phyloP scores from a whole-genome alignment of 1,284 basidiomycete species.

The Ceratobasidium sp. region DNA sequence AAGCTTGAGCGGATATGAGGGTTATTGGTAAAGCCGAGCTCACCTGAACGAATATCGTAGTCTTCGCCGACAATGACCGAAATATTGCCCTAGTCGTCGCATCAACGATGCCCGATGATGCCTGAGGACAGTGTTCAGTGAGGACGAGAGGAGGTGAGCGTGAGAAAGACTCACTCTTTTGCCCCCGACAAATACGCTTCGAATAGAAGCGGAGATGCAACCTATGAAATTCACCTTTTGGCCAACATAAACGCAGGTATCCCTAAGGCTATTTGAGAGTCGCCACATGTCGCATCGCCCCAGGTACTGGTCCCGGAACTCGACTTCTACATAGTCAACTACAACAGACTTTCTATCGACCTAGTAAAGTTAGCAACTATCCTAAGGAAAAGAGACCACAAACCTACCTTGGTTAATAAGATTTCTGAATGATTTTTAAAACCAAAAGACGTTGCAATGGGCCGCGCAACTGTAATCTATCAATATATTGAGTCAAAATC shows the following conservation, averaged over 20 bases:
- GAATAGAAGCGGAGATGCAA: slow-evolving; percentile 80
- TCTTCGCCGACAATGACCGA: slow-evolving; percentile 89
- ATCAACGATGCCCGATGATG: slow-evolving; percentile 84
- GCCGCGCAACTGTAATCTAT: slow-evolving; percentile 77
- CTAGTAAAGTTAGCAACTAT: slow-evolving; percentile 55
- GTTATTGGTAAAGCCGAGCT: neutral
- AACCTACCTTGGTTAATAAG: slow-evolving; percentile 68
- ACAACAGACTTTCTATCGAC: slow-evolving; percentile 71
- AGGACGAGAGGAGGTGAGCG: neutral
- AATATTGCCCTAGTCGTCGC: slow-evolving; percentile 88
- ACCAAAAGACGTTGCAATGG: slow-evolving; percentile 73
- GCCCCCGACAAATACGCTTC: slow-evolving; percentile 75
- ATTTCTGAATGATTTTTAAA: slow-evolving; percentile 77
- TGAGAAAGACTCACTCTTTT: slow-evolving; percentile 61
- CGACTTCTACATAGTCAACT: slow-evolving; percentile 87
- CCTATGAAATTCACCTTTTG: slow-evolving; percentile 82
- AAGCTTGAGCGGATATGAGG: neutral
- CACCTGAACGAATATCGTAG: slow-evolving; percentile 89
- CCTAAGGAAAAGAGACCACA: slow-evolving; percentile 23
- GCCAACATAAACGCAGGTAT: slow-evolving; percentile 64
- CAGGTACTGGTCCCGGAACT: slow-evolving; percentile 91
- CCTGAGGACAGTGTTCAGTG: slow-evolving; percentile 57
- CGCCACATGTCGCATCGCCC: slow-evolving; percentile 95
- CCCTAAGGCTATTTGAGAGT: slow-evolving; percentile 73
- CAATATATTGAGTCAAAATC: neutral